Base-by-base conservation (phyloP, 2,329 filamentous ascomycete species). In the Sporothrix humicola region DNA sequence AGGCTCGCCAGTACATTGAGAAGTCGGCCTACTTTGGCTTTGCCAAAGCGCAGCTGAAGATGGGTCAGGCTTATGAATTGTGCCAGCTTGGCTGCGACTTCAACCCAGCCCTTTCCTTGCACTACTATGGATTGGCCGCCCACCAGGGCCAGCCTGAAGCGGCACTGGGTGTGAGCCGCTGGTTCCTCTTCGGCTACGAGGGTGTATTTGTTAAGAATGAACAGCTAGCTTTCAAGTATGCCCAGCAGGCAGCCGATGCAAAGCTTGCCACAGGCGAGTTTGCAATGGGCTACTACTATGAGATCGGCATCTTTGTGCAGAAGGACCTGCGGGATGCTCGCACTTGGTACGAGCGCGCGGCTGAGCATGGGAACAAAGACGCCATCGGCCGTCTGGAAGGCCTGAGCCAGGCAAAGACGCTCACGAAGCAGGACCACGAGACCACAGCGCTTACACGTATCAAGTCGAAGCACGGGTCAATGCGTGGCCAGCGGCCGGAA, bases 1-100 rank as follows among this genome's bases (percentile, higher is more conserved):
- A 88, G 17, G 93, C 96, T 3, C 91, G 92, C 78, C 88, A 94
- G 81, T 97, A 97, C 81, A 95, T 99, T 75, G 95, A 98, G 82
- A 98, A 98, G 84, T 94, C 96, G 0, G 96, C 96, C 1, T 98
- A 96, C 80, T 89, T 98, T 68, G 95, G 96, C 69, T 99, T 99
- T 80, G 92, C 95, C 71, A 98, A 98, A 82, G 94, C 96, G 6
- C 96, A 99, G 82, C 87, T 97, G 48, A 98, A 98, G 84, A 97
- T 99, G 93, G 96, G 94, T 17, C 92, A 95, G 76, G 94, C 94
- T 2, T 98, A 97, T 81, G 96, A 99, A 84, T 87, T 99, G 17
- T 97, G 95, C 80, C 93, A 97, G 79, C 87, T 99, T 17, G 93
- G 93, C 44, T 98, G 95, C 82, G 94, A 98, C 76, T 99, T 99